Conservation (phyloP, 2,329 filamentous ascomycete species). For the Venturia pyrina region DNA sequence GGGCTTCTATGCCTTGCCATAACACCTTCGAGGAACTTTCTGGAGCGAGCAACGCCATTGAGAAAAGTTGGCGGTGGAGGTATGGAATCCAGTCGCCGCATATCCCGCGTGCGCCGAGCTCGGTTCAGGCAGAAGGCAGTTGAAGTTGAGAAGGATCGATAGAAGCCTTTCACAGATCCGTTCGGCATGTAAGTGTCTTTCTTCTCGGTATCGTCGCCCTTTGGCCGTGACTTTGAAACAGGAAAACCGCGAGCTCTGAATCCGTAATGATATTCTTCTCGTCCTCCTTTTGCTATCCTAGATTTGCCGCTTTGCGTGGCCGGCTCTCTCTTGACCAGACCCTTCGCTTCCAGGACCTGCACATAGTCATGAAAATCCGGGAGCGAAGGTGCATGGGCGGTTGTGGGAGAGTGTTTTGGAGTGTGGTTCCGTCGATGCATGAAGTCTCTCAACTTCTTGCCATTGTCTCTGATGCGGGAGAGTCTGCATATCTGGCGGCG, state of each 20-base stretch:
- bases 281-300: neutral
- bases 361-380: constrained; percentile 4
- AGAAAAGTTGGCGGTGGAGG: neutral
- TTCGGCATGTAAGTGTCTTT: neutral
- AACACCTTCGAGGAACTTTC: neutral
- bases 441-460: constrained; percentile 3
- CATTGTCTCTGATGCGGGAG: constrained; percentile 5
- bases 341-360: neutral
- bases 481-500: constrained; percentile 9
- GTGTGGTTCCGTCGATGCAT: neutral
- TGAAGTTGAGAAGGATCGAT: neutral
- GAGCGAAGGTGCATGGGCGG: neutral
- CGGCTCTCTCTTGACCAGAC: constrained; percentile 1
- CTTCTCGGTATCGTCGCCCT: neutral
- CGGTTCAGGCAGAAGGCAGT: neutral
- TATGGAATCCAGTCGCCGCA: neutral
- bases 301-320: neutral
- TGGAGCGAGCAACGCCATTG: neutral
- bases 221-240: neutral
- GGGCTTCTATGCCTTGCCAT: neutral
- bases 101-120: neutral
- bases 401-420: too few relatives aligned
- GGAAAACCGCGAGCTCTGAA: neutral
- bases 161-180: neutral
- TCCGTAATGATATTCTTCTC: neutral